phyloP scores from a whole-genome alignment of 1,139 yeast genomes.

The Lodderomyces pseudojiufengensis region DNA sequence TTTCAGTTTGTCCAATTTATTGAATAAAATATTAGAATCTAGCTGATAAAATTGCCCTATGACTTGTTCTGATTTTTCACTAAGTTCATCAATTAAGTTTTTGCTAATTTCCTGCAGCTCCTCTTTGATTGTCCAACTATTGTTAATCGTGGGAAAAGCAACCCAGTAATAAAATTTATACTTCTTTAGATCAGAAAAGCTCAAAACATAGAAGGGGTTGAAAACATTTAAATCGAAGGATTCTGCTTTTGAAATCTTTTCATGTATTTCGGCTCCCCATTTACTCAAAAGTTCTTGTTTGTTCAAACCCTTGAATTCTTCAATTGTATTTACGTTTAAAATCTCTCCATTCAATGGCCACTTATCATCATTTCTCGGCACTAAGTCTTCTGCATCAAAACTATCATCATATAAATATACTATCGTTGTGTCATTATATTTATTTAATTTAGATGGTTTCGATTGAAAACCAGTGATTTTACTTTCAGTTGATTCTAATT shows the following conservation, averaged over 20 bases:
- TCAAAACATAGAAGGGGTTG: constrained; percentile 53
- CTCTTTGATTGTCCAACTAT: constrained; percentile 34
- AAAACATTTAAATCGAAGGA: constrained; percentile 13
- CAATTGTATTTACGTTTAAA: constrained; percentile 74
- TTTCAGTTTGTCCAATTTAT: constrained; percentile 1
- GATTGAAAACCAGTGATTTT: constrained; percentile 37
- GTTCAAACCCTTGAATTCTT: constrained; percentile 69
- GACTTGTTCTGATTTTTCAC: too few relatives aligned
- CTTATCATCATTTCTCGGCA: constrained; percentile 28
- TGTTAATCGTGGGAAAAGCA: constrained; percentile 64
- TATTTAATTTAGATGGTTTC: constrained; percentile 29
- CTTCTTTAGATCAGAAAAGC: constrained; percentile 86
- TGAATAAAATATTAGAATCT: constrained; percentile 7
- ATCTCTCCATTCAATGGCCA: constrained; percentile 25
- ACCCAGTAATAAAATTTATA: constrained; percentile 89
- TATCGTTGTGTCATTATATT: constrained; percentile 41
- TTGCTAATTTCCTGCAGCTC: constrained; percentile 2
- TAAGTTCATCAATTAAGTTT: constrained; percentile 1
- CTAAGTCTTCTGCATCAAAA: too few relatives aligned
- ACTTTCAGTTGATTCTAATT: constrained; percentile 50
- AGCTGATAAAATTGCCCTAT: constrained; percentile 16
- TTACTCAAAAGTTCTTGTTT: constrained; percentile 53
- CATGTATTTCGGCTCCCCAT: constrained; percentile 34
- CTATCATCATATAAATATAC: constrained; percentile 39
- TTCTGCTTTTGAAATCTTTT: constrained; percentile 12